Evolutionary conservation across 257 asterid species (phyloP), one percentile per base, ranked within the genome.

Genomic region (Schizonepeta tenuifolia): DNA sequence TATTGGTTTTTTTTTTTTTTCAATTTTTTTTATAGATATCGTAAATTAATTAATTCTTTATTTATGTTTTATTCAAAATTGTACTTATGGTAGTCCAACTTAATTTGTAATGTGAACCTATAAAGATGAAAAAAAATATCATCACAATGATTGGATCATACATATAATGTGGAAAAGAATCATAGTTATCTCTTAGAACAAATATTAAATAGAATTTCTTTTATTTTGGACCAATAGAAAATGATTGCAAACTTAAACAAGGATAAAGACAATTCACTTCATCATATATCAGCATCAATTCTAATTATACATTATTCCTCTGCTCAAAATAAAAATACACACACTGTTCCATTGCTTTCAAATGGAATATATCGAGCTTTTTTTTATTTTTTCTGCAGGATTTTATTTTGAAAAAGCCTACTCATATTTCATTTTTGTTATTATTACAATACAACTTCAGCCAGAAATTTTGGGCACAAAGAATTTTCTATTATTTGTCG

Each of bases 251-350:
- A 18, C 12, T 13, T 31, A 31, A 71, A 17, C 8, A 59, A 17
- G 15, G 77, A 77, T 43, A 77, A 47, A 70, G 81, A 70, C 77
- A 64, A 64, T 46, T 64, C 76, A 62, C 44, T 63, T 43, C 73
- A 70, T 54, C 69, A 77, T 10, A 59, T 36, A 22, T 36, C 24
- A 43, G 33, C 36, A 49, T 24, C 61, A 31, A 15, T 44, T 57
- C 60, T 46, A 35, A 57, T 69, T 38, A 36, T 69, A 65, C 22
- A 44, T 65, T 65, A 11, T 28, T 58, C 17, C 43, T 26, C 43
- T 12, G 9, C 38, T 11, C 21, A 58, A 58, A 13, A 28, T 1
- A 21, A 40, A 61, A 7, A 61, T 13, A 33, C 65, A 26, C 38
- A 36, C 51, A 41, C 53, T 63, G 76, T 76, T 61, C 35, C 66